Evolutionary conservation across 768 basidiomycete species (phyloP).

Genomic region (Boletus rufocinnamomeus): DNA sequence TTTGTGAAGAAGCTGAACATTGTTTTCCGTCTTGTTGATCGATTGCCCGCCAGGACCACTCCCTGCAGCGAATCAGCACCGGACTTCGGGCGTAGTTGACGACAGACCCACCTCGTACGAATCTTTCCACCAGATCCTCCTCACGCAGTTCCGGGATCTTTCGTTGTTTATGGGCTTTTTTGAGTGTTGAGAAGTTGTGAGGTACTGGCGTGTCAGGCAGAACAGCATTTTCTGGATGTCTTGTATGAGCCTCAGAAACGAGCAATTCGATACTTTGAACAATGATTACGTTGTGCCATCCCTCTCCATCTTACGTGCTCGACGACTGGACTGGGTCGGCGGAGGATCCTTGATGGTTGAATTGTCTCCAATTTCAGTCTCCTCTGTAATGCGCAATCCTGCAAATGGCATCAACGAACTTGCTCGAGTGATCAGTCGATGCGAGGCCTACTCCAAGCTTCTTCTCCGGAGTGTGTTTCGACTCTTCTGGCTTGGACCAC

Average conservation of each 20-base stretch:
- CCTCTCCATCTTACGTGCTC: conserved; percentile 48
- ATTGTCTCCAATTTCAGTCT: conserved; percentile 89
- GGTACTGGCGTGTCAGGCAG: conserved; percentile 30
- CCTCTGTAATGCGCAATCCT: conserved; percentile 73
- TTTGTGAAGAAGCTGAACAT: conserved; percentile 86
- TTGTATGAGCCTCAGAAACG: conserved; percentile 30
- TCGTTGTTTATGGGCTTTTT: conserved; percentile 66
- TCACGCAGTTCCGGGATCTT: conserved; percentile 68
- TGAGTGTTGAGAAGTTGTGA: conserved; percentile 68
- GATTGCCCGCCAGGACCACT: conserved; percentile 96
- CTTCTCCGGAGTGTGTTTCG: conserved; percentile 36
- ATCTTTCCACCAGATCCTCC: conserved; percentile 82
- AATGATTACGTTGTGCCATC: conserved; percentile 30
- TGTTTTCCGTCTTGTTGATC: conserved; percentile 92
- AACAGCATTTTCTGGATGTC: conserved; percentile 36
- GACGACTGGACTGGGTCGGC: conserved; percentile 47
- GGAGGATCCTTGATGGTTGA: conserved; percentile 68
- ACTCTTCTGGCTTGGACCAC: conserved; percentile 77
- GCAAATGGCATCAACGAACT: not conserved
- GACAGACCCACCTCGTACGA: conserved; percentile 71
- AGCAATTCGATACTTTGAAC: conserved; percentile 31
- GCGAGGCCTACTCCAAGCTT: conserved; percentile 57
- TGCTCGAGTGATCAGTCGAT: not conserved
- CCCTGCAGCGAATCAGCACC: conserved; percentile 46
- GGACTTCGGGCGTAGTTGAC: not conserved